phyloP scores from a whole-genome alignment of 441 rosid species.

The Cnidoscolus chayamansa region DNA sequence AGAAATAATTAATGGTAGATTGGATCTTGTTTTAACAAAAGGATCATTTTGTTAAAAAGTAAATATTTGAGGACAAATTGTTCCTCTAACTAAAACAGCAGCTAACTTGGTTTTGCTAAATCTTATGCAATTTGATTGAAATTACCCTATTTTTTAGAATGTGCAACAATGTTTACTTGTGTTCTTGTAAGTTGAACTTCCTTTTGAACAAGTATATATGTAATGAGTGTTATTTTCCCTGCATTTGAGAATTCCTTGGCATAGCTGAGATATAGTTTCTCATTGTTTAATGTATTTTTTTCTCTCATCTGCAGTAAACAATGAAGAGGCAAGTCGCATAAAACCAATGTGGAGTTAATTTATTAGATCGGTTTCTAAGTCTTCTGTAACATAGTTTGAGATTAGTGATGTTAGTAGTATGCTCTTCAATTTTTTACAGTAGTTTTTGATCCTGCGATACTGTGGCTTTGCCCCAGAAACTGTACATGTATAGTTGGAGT shows the following conservation, averaged over 20 bases:
- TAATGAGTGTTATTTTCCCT: neutral
- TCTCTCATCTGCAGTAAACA: constrained; percentile 50
- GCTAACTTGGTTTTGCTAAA: too few relatives aligned
- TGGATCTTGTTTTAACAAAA: too few relatives aligned
- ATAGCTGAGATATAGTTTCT: neutral
- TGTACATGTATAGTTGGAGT: constrained; percentile 50
- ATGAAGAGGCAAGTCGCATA: constrained; percentile 69
- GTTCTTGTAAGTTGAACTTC: neutral
- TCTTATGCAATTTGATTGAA: too few relatives aligned
- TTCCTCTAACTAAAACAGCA: too few relatives aligned
- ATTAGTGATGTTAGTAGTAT: constrained; percentile 30
- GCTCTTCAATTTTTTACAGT: constrained; percentile 28
- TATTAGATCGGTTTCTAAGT: constrained; percentile 35
- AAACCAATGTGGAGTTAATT: constrained; percentile 61
- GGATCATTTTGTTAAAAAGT: too few relatives aligned
- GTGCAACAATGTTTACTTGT: neutral
- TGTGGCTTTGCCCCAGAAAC: constrained; percentile 30
- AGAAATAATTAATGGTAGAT: too few relatives aligned
- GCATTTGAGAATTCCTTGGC: neutral
- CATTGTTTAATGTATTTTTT: neutral
- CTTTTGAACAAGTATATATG: neutral
- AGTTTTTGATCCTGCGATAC: constrained; percentile 31
- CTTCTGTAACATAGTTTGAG: constrained; percentile 40
- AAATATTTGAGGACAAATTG: too few relatives aligned
- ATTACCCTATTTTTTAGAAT: too few relatives aligned